Percentiles rank a stretch among this genome's conserved stretches.
Evolutionary conservation across 306 rosid species (phyloP).

Genomic region (Arachis stenosperma): DNA sequence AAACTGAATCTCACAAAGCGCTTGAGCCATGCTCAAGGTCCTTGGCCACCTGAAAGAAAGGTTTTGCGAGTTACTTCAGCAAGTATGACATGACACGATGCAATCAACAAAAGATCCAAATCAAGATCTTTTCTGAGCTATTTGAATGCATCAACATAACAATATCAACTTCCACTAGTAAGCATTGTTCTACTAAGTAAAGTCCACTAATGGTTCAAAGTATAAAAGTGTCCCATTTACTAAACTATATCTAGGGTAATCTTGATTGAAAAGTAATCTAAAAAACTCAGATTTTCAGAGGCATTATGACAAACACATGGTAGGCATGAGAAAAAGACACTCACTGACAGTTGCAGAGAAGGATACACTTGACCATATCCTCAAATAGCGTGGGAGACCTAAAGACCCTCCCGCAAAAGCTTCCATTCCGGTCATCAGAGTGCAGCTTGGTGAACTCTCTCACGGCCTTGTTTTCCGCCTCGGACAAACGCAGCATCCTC

Average conservation of each 20-base stretch:
- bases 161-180: neutral
- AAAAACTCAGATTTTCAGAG: neutral
- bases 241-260: too few species aligned
- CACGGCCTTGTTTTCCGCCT: slow-evolving; percentile 42
- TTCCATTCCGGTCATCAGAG: slow-evolving; percentile 2
- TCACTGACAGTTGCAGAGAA: slow-evolving; percentile 61
- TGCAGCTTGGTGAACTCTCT: slow-evolving; percentile 36
- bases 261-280: too few species aligned
- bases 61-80: neutral
- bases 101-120: neutral
- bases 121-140: neutral
- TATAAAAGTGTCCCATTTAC: too few species aligned
- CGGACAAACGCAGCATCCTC: slow-evolving; percentile 59
- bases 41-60: slow-evolving; percentile 55
- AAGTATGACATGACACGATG: neutral
- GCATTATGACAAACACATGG: slow-evolving; percentile 26
- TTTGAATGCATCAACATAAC: neutral
- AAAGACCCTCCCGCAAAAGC: slow-evolving; percentile 50
- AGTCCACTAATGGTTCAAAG: neutral
- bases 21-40: slow-evolving; percentile 59
- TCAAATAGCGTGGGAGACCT: slow-evolving; percentile 61
- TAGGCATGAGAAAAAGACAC: neutral
- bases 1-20: slow-evolving; percentile 58
- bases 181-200: neutral
- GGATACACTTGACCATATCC: slow-evolving; percentile 66